Conservation (phyloP, 2,329 filamentous ascomycete genomes). For the Fusarium robinianum region DNA sequence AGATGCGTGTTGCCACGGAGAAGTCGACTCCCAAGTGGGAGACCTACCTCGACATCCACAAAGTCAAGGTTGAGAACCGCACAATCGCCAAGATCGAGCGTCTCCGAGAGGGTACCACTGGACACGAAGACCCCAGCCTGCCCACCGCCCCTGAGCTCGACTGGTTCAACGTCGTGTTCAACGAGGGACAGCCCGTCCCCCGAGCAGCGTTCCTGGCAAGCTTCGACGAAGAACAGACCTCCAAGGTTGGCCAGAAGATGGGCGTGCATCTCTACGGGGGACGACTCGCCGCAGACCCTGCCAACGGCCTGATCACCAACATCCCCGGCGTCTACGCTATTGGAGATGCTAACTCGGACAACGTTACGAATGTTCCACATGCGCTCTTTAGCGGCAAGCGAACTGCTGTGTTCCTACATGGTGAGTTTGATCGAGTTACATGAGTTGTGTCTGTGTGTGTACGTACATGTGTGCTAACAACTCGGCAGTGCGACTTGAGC, state of each 20-base stretch:
- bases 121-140: constrained; percentile 45
- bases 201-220: constrained; percentile 58
- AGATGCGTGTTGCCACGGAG: constrained; percentile 45
- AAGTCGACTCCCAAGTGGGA: constrained; percentile 52
- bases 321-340: constrained; percentile 60
- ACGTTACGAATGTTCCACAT: constrained; percentile 64
- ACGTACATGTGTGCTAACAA: neutral
- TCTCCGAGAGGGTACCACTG: constrained; percentile 46
- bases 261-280: constrained; percentile 52
- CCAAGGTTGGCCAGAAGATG: constrained; percentile 50
- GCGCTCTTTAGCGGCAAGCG: constrained; percentile 64
- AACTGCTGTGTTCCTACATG: constrained; percentile 60
- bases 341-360: constrained; percentile 64
- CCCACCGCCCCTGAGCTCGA: constrained; percentile 56
- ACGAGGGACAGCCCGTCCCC: constrained; percentile 48
- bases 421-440: constrained; percentile 44
- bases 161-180: constrained; percentile 59
- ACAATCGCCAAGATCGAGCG: constrained; percentile 55
- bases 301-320: constrained; percentile 55
- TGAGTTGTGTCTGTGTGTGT: neutral
- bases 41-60: constrained; percentile 53
- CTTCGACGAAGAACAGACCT: constrained; percentile 53
- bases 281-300: constrained; percentile 48
- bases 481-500: constrained; percentile 46
- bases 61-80: constrained; percentile 60